Evolutionary conservation across 2,329 filamentous ascomycete genomes (phyloP).

Genomic region (Fusarium cicatricum): DNA sequence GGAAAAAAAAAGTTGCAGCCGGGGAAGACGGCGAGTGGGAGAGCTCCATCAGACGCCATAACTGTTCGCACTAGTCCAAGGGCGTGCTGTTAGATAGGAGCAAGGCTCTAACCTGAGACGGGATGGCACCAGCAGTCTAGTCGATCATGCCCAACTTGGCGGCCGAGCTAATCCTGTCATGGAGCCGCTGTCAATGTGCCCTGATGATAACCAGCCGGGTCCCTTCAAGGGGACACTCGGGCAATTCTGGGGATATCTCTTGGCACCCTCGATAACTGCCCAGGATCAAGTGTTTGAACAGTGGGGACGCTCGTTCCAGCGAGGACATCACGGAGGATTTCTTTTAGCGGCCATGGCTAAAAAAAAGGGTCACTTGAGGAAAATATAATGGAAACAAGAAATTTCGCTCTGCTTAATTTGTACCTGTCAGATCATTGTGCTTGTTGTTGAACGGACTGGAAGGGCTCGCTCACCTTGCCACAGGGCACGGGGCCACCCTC

Average conservation of each 20-base stretch:
- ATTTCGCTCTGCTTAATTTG: conserved; percentile 22
- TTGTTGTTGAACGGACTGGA: conserved; percentile 27
- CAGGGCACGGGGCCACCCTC: conserved; percentile 26
- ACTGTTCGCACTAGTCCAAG: not conserved
- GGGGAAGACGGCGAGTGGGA: conserved; percentile 13
- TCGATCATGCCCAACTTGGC: conserved; percentile 39
- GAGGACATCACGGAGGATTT: conserved; percentile 28
- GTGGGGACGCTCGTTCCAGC: conserved; percentile 13
- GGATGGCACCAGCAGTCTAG: conserved; percentile 26
- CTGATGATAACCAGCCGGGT: conserved; percentile 22
- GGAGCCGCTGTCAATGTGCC: conserved; percentile 21
- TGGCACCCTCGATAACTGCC: conserved; percentile 33
- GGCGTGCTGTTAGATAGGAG: conserved; percentile 32
- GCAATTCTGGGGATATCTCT: conserved; percentile 43
- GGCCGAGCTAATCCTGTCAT: conserved; percentile 30
- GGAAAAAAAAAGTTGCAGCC: conserved; percentile 22
- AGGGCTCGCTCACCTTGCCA: conserved; percentile 28
- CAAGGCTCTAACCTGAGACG: conserved; percentile 18
- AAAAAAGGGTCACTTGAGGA: conserved; percentile 5
- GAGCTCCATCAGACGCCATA: conserved; percentile 7
- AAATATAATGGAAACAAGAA: conserved; percentile 24
- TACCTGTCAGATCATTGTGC: conserved; percentile 37
- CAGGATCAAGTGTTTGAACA: conserved; percentile 26
- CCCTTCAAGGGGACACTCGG: conserved; percentile 10
- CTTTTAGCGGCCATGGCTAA: conserved; percentile 5